phyloP scores from a whole-genome alignment of 2,329 filamentous ascomycete genomes.

The Lachnellula occidentalis region DNA sequence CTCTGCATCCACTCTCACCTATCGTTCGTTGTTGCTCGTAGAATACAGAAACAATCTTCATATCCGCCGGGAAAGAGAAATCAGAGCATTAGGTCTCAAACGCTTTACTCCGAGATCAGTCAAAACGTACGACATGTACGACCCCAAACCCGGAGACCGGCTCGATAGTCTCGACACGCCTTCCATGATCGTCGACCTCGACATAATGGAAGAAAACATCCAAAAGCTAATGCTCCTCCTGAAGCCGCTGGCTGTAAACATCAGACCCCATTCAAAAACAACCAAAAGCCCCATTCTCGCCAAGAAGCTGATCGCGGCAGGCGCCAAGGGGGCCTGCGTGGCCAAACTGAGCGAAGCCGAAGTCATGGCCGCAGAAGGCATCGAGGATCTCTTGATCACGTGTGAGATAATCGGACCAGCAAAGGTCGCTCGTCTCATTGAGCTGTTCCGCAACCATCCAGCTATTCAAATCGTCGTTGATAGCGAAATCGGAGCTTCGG shows the following conservation, averaged over 20 bases:
- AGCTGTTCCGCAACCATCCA: conserved; percentile 36
- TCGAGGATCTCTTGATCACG: conserved; percentile 46
- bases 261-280: conserved; percentile 47
- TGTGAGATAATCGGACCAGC: conserved; percentile 43
- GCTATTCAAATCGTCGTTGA: conserved; percentile 43
- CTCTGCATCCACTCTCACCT: too few species aligned
- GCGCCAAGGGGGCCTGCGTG: conserved; percentile 46
- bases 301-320: conserved; percentile 38
- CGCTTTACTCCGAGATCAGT: too few species aligned
- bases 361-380: conserved; percentile 38
- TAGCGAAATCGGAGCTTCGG: conserved; percentile 38
- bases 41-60: too few species aligned
- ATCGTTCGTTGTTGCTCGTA: too few species aligned
- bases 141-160: conserved; percentile 38
- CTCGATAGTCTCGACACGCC: conserved; percentile 46
- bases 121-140: conserved; percentile 26
- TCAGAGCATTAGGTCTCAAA: too few species aligned
- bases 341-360: conserved; percentile 46
- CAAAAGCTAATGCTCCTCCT: conserved; percentile 2
- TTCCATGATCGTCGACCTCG: conserved; percentile 46
- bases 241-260: conserved; percentile 2
- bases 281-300: conserved; percentile 45
- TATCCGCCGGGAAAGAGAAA: too few species aligned
- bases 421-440: conserved; percentile 43
- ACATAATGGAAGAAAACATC: conserved; percentile 10